A percentile compares a stretch with the other conserved stretches of the same genome.
These are phyloP conservation scores for Globisporangium nunn DNA, from an alignment of 352 stramenopile genomes.

Conservation along the genomic window DNA sequence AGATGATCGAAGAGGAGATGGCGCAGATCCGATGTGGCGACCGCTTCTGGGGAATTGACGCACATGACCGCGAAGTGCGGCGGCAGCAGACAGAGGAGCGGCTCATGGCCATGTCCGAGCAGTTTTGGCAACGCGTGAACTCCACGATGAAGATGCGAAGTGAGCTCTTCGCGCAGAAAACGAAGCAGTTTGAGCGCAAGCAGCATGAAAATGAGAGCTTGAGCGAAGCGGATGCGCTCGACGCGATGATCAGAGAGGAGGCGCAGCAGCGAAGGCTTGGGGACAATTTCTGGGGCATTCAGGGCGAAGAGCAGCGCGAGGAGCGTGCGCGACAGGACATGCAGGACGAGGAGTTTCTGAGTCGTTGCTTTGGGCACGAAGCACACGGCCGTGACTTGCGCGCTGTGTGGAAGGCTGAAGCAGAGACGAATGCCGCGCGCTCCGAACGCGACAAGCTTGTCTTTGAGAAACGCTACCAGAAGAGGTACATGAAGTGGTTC, in stretches of 20 bases:
- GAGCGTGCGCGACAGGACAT: constrained; percentile 22
- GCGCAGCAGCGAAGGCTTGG: constrained; percentile 28
- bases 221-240: constrained; percentile 20
- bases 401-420: constrained; percentile 26
- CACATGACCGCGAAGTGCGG: constrained; percentile 29
- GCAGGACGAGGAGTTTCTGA: constrained; percentile 27
- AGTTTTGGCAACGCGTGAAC: constrained; percentile 39
- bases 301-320: constrained; percentile 42
- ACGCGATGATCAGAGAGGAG: constrained; percentile 33
- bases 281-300: constrained; percentile 60
- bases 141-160: constrained; percentile 12
- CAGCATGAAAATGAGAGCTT: constrained; percentile 17
- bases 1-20: constrained; percentile 51
- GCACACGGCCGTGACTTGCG: constrained; percentile 22
- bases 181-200: constrained; percentile 20
- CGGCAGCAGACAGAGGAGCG: constrained; percentile 36
- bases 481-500: constrained; percentile 57
- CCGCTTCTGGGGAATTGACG: constrained; percentile 45
- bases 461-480: constrained; percentile 33
- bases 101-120: constrained; percentile 28
- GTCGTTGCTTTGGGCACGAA: constrained; percentile 24
- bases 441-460: constrained; percentile 16
- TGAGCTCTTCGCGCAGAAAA: constrained; percentile 14
- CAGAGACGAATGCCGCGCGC: constrained; percentile 9
- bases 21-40: constrained; percentile 39